A percentile compares a stretch with the other conserved stretches of the same genome.
phyloP scores from a whole-genome alignment of 257 asterid species.

The Plantago elongata region DNA sequence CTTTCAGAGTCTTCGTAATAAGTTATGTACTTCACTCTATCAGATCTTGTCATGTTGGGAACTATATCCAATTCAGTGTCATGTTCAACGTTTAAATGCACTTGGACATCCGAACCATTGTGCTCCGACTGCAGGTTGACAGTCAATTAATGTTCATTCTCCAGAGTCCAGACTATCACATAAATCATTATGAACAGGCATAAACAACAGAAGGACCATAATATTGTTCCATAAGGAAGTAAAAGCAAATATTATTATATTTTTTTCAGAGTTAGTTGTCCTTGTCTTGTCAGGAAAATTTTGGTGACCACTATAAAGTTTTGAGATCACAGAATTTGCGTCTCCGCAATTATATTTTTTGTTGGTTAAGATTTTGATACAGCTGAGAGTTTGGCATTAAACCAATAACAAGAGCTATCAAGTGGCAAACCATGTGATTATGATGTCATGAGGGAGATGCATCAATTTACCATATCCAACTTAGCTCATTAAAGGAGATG shows the following conservation, averaged over 20 bases:
- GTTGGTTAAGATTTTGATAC: constrained; percentile 8
- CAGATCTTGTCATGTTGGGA: constrained; percentile 89
- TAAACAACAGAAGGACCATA: constrained; percentile 9
- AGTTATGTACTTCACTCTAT: constrained; percentile 85
- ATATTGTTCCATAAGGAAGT: background rate
- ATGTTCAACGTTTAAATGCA: constrained; percentile 70
- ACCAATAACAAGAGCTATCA: constrained; percentile 1
- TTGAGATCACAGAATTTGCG: background rate
- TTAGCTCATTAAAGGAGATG: no score
- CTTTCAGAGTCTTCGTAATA: constrained; percentile 96
- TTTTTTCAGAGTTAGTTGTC: no score
- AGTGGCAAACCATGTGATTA: background rate
- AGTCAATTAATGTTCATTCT: constrained; percentile 8
- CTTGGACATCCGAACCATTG: constrained; percentile 92
- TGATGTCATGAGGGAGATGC: no score
- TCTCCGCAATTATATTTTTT: constrained; percentile 1
- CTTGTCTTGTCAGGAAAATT: no score
- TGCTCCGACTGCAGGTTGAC: constrained; percentile 76
- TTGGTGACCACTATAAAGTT: background rate
- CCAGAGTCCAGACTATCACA: constrained; percentile 11
- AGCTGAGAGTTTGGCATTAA: constrained; percentile 3
- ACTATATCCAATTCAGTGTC: constrained; percentile 63
- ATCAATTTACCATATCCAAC: no score
- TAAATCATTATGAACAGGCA: background rate
- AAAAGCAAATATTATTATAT: no score